These are phyloP conservation scores for Colletotrichum sublineola DNA, from an alignment of 2,329 filamentous ascomycete species.

Conservation along the genomic window DNA sequence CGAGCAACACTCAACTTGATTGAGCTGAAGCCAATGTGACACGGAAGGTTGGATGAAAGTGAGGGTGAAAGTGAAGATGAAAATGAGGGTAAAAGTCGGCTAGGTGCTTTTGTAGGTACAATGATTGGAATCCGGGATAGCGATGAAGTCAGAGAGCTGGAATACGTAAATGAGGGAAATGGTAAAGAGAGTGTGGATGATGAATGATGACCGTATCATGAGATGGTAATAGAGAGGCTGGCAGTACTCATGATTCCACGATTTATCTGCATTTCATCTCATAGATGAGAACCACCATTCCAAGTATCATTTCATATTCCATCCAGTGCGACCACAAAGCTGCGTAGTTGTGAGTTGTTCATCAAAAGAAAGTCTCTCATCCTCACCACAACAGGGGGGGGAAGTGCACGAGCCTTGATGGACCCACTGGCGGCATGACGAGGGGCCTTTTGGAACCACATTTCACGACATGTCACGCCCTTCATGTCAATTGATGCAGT, in stretches of 20 bases:
- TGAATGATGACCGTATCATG: not conserved
- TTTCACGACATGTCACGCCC: slow-evolving; percentile 14
- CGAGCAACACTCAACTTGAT: no score
- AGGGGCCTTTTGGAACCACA: slow-evolving; percentile 7
- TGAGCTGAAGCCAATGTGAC: no score
- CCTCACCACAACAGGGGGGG: not conserved
- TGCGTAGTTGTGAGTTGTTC: not conserved
- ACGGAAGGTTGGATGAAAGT: no score
- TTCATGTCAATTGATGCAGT: slow-evolving; percentile 15
- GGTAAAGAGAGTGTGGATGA: not conserved
- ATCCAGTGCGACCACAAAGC: not conserved
- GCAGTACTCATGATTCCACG: not conserved
- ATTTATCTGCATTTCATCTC: rapidly evolving
- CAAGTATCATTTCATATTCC: not conserved
- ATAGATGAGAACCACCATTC: rapidly evolving
- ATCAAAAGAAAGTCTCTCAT: not conserved
- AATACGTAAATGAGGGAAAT: no score
- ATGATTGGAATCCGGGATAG: no score
- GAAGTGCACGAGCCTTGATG: slow-evolving; percentile 31
- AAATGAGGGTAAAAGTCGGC: no score
- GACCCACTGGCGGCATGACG: not conserved
- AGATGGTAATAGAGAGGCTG: not conserved
- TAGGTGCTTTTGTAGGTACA: no score
- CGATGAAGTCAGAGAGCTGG: no score
- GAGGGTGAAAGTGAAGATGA: no score